Conservation (phyloP, 495 filamentous ascomycete species). For the Penicillium alfredii region DNA sequence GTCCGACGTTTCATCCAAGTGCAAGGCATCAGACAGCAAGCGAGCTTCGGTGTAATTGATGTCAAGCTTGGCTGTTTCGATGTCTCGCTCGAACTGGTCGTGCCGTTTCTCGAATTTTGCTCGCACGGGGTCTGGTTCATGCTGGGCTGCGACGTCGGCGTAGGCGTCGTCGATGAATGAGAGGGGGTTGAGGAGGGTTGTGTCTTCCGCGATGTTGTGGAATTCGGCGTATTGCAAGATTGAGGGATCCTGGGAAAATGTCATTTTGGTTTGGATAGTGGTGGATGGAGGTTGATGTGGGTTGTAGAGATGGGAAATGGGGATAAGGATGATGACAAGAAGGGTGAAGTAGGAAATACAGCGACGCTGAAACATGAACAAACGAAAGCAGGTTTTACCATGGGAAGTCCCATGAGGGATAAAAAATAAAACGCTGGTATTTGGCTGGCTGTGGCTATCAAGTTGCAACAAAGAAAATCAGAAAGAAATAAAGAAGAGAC, state of each 20-base stretch:
- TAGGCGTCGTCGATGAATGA: too few species aligned
- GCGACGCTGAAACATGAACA: too few species aligned
- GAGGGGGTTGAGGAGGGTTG: too few species aligned
- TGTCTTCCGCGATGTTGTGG: conserved; percentile 28
- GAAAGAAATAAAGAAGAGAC: neutral
- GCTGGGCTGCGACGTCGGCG: too few species aligned
- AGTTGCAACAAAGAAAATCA: too few species aligned
- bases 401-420: too few species aligned
- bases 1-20: neutral
- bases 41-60: neutral
- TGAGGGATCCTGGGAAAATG: conserved; percentile 25
- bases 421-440: neutral
- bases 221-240: conserved; percentile 42
- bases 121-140: too few species aligned
- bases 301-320: too few species aligned
- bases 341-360: too few species aligned
- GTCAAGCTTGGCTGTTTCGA: neutral
- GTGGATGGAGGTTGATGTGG: neutral
- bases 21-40: neutral
- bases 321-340: too few species aligned
- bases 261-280: conserved; percentile 11
- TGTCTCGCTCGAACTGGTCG: neutral
- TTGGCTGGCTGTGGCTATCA: conserved; percentile 1
- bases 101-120: conserved; percentile 9
- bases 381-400: too few species aligned